A percentile compares a stretch with the other conserved stretches of the same genome.
These are phyloP conservation scores for Trichophyton benhamiae DNA, from an alignment of 2,329 filamentous ascomycete genomes.

Conservation along the genomic window DNA sequence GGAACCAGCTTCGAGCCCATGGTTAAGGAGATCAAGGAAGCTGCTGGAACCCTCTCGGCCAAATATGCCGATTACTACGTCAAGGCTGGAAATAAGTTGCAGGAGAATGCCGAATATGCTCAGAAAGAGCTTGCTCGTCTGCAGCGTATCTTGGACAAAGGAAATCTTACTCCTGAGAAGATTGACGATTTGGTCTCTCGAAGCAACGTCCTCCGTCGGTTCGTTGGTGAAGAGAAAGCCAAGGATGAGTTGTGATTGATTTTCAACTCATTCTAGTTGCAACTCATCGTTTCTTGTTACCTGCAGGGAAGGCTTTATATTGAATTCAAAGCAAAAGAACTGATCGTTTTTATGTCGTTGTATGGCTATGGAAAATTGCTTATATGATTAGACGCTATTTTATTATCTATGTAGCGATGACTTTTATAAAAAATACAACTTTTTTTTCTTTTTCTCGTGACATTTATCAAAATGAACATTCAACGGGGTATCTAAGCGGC, in stretches of 20 bases:
- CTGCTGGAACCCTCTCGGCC: slow-evolving; percentile 54
- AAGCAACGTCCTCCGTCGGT: slow-evolving; percentile 76
- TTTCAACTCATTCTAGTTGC: neutral
- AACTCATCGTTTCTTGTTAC: neutral
- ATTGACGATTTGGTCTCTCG: slow-evolving; percentile 75
- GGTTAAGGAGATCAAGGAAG: slow-evolving; percentile 58
- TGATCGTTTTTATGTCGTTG: neutral
- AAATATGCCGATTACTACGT: slow-evolving; percentile 92
- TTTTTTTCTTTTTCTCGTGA: neutral
- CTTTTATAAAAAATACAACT: neutral
- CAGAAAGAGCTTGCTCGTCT: slow-evolving; percentile 76
- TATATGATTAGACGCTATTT: neutral
- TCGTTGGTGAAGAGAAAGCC: slow-evolving; percentile 48
- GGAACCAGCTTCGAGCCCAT: slow-evolving; percentile 51
- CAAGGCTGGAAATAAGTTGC: slow-evolving; percentile 76
- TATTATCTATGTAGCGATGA: neutral
- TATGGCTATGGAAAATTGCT: neutral
- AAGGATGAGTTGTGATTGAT: slow-evolving; percentile 52
- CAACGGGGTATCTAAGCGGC: neutral
- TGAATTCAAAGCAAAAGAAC: too few relatives aligned
- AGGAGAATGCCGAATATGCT: slow-evolving; percentile 63
- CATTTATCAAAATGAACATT: neutral
- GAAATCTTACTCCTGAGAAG: slow-evolving; percentile 73
- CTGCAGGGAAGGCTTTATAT: too few relatives aligned
- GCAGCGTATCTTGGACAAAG: slow-evolving; percentile 70